Percentiles rank a stretch among this genome's conserved stretches.
Conservation (phyloP, 163 green algal species). For the Prototheca stagnorum region DNA sequence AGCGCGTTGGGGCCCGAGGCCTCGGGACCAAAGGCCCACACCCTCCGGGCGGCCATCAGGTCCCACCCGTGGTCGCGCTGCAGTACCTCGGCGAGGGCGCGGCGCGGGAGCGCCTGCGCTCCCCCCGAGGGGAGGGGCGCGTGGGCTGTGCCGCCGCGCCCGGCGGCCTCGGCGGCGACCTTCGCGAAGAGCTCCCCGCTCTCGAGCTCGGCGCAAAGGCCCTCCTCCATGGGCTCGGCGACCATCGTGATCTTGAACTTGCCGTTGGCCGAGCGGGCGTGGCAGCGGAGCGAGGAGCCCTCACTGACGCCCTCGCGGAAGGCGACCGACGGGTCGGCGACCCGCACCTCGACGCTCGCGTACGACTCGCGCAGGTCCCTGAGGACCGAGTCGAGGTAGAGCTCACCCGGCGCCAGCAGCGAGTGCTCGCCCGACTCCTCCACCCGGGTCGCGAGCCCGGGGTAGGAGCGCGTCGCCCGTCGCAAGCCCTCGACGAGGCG, state of each 20-base stretch:
- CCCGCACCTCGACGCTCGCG: conserved; percentile 86
- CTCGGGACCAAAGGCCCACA: conserved; percentile 96
- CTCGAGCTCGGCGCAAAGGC: neutral
- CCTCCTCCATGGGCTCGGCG: conserved; percentile 85
- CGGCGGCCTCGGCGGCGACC: no score
- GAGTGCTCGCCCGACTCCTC: conserved; percentile 97
- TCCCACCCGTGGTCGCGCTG: conserved; percentile 90
- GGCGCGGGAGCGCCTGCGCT: no score
- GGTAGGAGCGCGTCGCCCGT: conserved; percentile 80
- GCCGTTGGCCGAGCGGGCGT: conserved; percentile 94
- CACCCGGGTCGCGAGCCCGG: conserved; percentile 72
- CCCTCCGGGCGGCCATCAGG: conserved; percentile 66
- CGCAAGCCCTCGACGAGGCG: conserved; percentile 93
- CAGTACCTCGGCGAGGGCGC: no score
- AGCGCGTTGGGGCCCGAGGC: conserved; percentile 77
- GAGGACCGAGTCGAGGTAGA: conserved; percentile 95
- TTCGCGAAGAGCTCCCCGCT: neutral
- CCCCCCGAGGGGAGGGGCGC: no score
- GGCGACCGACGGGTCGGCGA: conserved; percentile 75
- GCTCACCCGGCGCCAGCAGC: conserved; percentile 86
- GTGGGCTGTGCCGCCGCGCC: no score
- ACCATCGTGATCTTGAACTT: conserved; percentile 96
- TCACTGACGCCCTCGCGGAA: conserved; percentile 97
- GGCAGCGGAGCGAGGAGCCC: conserved; percentile 84
- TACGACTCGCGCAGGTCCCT: conserved; percentile 61